Conservation (phyloP, 345 rosid genomes). For the Pelargonium nanum region DNA sequence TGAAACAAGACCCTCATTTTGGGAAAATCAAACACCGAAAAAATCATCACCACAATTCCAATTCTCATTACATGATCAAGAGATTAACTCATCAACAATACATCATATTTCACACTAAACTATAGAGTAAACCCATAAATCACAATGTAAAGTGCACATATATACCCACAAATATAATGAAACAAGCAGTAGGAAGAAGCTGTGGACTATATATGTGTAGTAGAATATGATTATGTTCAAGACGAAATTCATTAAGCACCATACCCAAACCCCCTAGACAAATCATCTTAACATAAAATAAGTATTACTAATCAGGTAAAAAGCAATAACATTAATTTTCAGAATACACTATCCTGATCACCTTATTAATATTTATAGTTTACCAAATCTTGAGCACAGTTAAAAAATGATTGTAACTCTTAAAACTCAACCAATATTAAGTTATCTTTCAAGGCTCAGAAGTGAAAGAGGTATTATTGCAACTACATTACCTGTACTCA, state of each 20-base stretch:
- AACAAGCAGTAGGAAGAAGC: background rate
- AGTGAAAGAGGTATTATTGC: background rate
- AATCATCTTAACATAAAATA: background rate
- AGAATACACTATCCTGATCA: background rate
- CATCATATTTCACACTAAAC: too few relatives aligned
- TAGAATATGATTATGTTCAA: too few relatives aligned
- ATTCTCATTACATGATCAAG: too few relatives aligned
- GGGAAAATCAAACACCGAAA: too few relatives aligned
- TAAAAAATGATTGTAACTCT: too few relatives aligned
- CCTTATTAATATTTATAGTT: background rate
- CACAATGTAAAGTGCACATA: too few relatives aligned
- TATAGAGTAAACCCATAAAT: too few relatives aligned
- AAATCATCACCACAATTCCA: too few relatives aligned
- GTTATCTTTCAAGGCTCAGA: background rate
- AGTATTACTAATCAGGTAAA: too few relatives aligned
- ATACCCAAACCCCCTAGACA: background rate
- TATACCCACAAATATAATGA: background rate
- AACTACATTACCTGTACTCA: conserved; percentile 22
- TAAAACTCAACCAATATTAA: background rate
- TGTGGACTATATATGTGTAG: background rate
- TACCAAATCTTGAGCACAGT: too few relatives aligned
- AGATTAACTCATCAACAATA: too few relatives aligned
- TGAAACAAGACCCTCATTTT: too few relatives aligned
- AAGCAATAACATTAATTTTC: background rate
- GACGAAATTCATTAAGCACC: background rate